Evolutionary conservation across 306 rosid genomes (phyloP), one percentile per base, ranked within the genome.

Genomic region (Fragaria nilgerrensis): DNA sequence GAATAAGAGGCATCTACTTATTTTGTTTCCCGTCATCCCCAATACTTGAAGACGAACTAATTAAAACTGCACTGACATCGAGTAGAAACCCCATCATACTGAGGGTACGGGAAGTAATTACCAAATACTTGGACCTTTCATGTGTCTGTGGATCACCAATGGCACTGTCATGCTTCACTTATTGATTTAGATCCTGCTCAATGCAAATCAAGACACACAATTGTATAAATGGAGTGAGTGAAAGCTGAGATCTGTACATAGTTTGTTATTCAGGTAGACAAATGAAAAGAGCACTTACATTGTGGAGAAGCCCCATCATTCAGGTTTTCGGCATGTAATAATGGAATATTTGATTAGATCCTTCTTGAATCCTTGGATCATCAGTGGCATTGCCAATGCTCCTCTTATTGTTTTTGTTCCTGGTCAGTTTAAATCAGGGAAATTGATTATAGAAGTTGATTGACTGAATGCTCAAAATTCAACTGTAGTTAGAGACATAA

Each of bases 371-470:
- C 98, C 98, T 82, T 90, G 82, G 9, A 88, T 95, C 98, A 95
- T 95, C 86, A 82, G 79, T 16, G 98, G 96, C 96, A 95, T 89
- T n/a, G 92, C 98, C 71, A 92, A 68, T 7, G 98, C 98, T 84
- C 98, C 96, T 77, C 50, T 90, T 66, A 92, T 88, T 44, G 96
- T 90, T 77, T 94, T 94, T 79, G 63, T 14, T 70, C 98, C 96
- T 94, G 85, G 1, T 37, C 76, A 70, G 27, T 67, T n/a, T 20
- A 55, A 65, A 36, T 25, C 47, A 37, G 47, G 49, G 27, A 11
- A 44, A 9, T 5, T 15, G 45, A 32, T 16, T 2, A 74, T 12
- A 72, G 29, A 12, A 15, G 14, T 62, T 7, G 71, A 79, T 16
- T 1, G 14, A 19, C 44, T 27, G 48, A 9, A 62, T n/a, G 68